phyloP scores from a whole-genome alignment of 306 rosid species.

The Gillenia trifoliata region DNA sequence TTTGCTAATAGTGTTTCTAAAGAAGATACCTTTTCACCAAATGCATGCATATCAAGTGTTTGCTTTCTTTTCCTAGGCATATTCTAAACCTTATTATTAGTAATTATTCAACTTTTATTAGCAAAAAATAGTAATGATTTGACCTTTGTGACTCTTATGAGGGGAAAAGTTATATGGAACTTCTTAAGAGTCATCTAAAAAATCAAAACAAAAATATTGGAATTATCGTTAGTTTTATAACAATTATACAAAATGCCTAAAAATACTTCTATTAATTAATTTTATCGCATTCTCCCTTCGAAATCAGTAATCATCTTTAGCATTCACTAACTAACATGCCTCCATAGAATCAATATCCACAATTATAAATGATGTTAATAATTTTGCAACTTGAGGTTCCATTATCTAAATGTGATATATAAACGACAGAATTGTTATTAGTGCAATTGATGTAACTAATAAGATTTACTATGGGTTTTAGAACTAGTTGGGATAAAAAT shows the following conservation, averaged over 20 bases:
- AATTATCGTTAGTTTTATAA: not conserved
- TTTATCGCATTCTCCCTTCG: too few species aligned
- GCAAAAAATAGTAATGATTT: not conserved
- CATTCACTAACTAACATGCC: too few species aligned
- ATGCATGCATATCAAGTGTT: not conserved
- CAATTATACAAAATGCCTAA: too few species aligned
- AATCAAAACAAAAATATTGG: not conserved
- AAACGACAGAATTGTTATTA: too few species aligned
- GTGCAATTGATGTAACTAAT: too few species aligned
- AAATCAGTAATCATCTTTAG: too few species aligned
- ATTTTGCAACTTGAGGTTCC: too few species aligned
- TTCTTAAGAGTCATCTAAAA: not conserved
- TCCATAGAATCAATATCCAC: too few species aligned
- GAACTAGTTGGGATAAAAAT: not conserved
- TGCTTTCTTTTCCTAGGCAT: not conserved
- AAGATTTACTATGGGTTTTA: not conserved
- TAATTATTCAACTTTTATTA: not conserved
- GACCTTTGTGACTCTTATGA: not conserved
- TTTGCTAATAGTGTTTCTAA: not conserved
- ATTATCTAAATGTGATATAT: too few species aligned
- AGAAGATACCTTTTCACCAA: not conserved
- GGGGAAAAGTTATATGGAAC: not conserved
- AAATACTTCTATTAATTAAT: too few species aligned
- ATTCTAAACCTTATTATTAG: not conserved
- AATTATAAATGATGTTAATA: too few species aligned